A percentile compares a stretch with the other conserved stretches of the same genome.
Conservation (phyloP, 352 stramenopile species). For the Phytophthora sojae region DNA sequence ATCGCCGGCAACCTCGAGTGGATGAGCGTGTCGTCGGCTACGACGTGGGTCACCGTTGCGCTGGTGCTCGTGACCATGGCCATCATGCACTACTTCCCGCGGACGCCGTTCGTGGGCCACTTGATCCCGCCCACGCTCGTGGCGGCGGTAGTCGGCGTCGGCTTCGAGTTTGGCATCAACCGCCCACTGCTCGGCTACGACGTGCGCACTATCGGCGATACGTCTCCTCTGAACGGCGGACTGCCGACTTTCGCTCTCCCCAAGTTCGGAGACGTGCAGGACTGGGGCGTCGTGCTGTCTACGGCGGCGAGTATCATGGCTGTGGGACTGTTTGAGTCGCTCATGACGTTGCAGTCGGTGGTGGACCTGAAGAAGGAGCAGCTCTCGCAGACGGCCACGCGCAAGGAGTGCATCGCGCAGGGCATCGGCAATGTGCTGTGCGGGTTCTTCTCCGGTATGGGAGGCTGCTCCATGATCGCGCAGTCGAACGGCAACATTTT, state of each 20-base stretch:
- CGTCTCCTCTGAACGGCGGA: constrained; percentile 57
- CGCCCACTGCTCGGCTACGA: constrained; percentile 76
- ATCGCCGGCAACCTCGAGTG: constrained; percentile 70
- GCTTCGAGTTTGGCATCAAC: constrained; percentile 90
- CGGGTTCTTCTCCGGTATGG: constrained; percentile 93
- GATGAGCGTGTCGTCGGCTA: constrained; percentile 66
- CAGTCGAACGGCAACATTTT: constrained; percentile 92
- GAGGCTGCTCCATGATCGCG: constrained; percentile 95
- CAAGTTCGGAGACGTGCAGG: constrained; percentile 49
- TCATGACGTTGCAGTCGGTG: constrained; percentile 95
- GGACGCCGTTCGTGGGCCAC: constrained; percentile 62
- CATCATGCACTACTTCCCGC: constrained; percentile 89
- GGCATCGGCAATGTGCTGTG: constrained; percentile 93
- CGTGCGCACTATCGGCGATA: constrained; percentile 82
- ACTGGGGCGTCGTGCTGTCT: constrained; percentile 83
- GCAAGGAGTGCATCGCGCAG: constrained; percentile 88
- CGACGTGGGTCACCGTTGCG: constrained; percentile 68
- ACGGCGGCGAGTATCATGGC: constrained; percentile 91
- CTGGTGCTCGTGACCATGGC: constrained; percentile 83
- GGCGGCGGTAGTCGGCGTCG: constrained; percentile 74
- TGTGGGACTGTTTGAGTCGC: constrained; percentile 94
- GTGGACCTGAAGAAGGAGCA: constrained; percentile 89
- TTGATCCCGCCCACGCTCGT: constrained; percentile 86
- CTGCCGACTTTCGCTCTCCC: constrained; percentile 65
- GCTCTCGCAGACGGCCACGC: constrained; percentile 64